phyloP scores from a whole-genome alignment of 2,329 filamentous ascomycete genomes.

The Fusarium sororula region DNA sequence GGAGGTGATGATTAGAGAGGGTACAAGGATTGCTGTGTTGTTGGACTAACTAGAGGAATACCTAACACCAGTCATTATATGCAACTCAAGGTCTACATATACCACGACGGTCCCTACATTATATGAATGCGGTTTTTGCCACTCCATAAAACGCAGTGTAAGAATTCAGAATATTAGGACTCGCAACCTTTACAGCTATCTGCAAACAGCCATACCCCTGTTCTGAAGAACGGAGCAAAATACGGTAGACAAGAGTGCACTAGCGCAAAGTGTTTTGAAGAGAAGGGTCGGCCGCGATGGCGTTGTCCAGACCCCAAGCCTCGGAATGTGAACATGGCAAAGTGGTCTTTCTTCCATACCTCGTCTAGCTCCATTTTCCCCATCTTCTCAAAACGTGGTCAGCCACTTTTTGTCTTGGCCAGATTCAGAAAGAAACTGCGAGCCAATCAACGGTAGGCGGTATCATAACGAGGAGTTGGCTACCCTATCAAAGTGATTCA shows the following conservation, averaged over 20 bases:
- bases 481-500: not conserved
- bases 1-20: not conserved
- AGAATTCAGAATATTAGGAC: not conserved
- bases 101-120: too few species aligned
- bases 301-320: not conserved
- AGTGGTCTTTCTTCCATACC: not conserved
- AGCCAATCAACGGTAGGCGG: not conserved
- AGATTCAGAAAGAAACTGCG: not conserved
- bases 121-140: not conserved
- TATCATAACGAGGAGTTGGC: not conserved
- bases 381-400: not conserved
- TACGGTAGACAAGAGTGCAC: not conserved
- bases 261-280: fast-evolving
- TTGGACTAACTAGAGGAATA: fast-evolving
- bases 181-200: not conserved
- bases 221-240: not conserved
- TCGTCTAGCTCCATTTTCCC: not conserved
- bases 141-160: not conserved
- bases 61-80: not conserved
- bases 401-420: not conserved
- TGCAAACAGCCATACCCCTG: not conserved
- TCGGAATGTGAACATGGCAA: not conserved
- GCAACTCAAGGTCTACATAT: too few species aligned
- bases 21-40: not conserved
- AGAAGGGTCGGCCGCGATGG: not conserved